Conservation (phyloP, 345 rosid species). For the Pelargonium nanum region DNA sequence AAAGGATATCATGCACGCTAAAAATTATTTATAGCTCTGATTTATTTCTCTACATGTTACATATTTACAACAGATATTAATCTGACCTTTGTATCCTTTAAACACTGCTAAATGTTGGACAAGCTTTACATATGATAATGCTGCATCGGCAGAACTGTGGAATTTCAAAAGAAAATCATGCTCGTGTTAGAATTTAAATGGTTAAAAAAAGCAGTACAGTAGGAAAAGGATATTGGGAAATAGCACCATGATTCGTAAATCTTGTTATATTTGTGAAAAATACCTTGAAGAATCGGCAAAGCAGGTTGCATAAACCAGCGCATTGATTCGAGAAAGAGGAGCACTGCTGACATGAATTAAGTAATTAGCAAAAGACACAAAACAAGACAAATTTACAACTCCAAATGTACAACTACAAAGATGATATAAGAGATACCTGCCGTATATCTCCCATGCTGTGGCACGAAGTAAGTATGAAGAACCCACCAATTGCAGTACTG, state of each 20-base stretch:
- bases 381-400: too few species aligned
- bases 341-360: constrained; percentile 32
- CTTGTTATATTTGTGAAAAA: constrained; percentile 1
- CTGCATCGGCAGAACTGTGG: constrained; percentile 72
- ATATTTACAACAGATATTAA: not conserved
- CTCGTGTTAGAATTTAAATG: constrained; percentile 5
- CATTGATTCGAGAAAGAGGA: constrained; percentile 74
- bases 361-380: constrained; percentile 7
- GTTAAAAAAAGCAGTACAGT: constrained; percentile 1
- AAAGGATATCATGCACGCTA: too few species aligned
- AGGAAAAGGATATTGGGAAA: constrained; percentile 5
- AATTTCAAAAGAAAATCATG: constrained; percentile 14
- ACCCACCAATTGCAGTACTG: constrained; percentile 74
- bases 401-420: too few species aligned
- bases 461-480: constrained; percentile 87
- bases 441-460: constrained; percentile 93
- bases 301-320: constrained; percentile 73
- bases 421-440: constrained; percentile 42
- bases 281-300: constrained; percentile 79
- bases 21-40: too few species aligned
- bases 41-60: not conserved
- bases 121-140: constrained; percentile 83
- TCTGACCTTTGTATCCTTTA: constrained; percentile 85
- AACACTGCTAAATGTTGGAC: constrained; percentile 72
- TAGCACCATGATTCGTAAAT: not conserved